Conservation (phyloP, 208 protist genomes). For the Wallacemonas sp. region DNA sequence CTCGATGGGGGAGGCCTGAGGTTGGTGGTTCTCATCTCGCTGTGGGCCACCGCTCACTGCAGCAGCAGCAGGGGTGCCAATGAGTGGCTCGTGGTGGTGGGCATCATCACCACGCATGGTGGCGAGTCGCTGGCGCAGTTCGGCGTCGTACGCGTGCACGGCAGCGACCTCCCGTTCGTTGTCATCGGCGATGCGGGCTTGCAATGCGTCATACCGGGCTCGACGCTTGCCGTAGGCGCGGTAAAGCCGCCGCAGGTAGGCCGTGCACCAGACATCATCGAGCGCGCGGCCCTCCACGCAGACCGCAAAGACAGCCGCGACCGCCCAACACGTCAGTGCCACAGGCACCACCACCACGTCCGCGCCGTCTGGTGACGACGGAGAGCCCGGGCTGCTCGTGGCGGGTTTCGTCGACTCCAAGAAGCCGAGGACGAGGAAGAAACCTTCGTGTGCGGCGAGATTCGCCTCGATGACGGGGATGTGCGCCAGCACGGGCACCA, state of each 20-base stretch:
- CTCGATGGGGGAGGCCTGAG: conserved; percentile 1
- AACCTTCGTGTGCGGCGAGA: conserved; percentile 2
- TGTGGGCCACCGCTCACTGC: not conserved
- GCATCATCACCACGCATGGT: not conserved
- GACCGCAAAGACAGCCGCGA: conserved; percentile 22
- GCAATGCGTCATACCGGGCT: conserved; percentile 26
- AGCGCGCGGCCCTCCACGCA: conserved; percentile 35
- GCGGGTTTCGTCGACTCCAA: too few relatives aligned
- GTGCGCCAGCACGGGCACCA: conserved; percentile 16
- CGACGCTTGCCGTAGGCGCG: conserved; percentile 19
- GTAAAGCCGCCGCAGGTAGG: conserved; percentile 28
- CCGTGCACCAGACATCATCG: conserved; percentile 27
- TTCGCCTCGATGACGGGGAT: conserved; percentile 15
- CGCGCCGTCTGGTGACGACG: conserved; percentile 6
- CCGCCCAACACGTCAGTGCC: conserved; percentile 14
- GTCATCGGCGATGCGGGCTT: conserved; percentile 9
- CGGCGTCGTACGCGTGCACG: conserved; percentile 22
- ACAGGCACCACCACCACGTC: conserved; percentile 6
- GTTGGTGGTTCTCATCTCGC: not conserved
- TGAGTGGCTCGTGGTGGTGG: conserved; percentile 1
- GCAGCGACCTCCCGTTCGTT: conserved; percentile 22
- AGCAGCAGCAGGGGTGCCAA: not conserved
- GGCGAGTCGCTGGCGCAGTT: conserved; percentile 5
- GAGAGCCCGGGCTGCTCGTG: not conserved
- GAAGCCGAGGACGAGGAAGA: conserved; percentile 25